Base-by-base conservation (phyloP, 2,329 filamentous ascomycete genomes). In the Fusarium sp. region DNA sequence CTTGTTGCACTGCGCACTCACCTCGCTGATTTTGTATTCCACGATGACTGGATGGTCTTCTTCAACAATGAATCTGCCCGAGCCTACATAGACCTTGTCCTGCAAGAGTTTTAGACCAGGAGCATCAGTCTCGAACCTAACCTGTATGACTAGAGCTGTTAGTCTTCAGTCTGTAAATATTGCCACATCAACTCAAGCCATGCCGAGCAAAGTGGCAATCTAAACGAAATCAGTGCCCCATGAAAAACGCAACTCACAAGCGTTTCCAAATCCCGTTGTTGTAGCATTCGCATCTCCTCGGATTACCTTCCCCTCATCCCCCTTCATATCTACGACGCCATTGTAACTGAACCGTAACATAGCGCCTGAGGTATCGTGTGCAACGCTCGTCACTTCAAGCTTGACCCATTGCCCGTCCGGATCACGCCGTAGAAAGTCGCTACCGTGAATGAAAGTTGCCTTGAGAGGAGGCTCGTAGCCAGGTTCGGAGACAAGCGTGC, bases 21-120 rank as follows among this genome's bases (percentile, higher is more conserved):
- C 78, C 57, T 81, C 75, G 54, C 79, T 81, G 63, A 82, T 80
- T 65, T 80, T 81, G 67, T 81, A 81, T 69, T 82, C 79, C 20
- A 82, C 79, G 26, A 77, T 67, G 19, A 76, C 65, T 24, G 75
- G 69, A 46, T 76, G 70, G 12, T 76, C 74, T 40, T 73, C 60
- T 40, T 77, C 75, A 30, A 81, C 66, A 30, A 81, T 72, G 65
- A 82, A 82, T 20, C 79, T 74, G 21, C 80, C 80, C 17, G 77
- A 79, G 3, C 74, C 79, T 40, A 82, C 79, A 62, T 76, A 81
- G n/a, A 82, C 56, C 56, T 77, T 81, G 49, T 78, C 60, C 56
- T 80, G 76, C 7, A 82, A 63, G 6, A 66, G 69, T 62, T 74
- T 77, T 42, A 81, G 67, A 20, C 69, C 73, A 10, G 75, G 73